A percentile compares a stretch with the other conserved stretches of the same genome.
Conservation (phyloP, 768 basidiomycete species). For the Plicaturopsis crispa region DNA sequence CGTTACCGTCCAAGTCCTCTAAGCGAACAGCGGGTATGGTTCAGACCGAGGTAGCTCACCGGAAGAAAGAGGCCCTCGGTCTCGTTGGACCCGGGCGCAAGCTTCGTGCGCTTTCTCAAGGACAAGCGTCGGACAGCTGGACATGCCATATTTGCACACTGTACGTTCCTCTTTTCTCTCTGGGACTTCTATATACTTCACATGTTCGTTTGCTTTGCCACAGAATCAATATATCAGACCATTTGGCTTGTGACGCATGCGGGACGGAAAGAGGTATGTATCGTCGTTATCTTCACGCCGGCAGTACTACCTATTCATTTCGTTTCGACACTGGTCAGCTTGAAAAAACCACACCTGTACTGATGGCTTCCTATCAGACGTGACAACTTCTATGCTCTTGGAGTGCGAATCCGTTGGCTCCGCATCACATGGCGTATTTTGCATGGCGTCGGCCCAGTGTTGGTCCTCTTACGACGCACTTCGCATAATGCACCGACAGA, state of each 20-base stretch:
- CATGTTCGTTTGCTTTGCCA: background rate
- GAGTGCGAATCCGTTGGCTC: too few species aligned
- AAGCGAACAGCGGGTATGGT: conserved; percentile 21
- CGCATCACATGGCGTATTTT: too few species aligned
- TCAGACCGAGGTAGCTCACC: conserved; percentile 33
- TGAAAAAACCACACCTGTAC: too few species aligned
- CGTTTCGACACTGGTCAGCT: too few species aligned
- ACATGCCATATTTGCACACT: background rate
- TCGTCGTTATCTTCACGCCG: too few species aligned
- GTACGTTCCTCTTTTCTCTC: background rate
- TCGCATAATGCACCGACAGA: too few species aligned
- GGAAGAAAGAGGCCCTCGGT: conserved; percentile 37
- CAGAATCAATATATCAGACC: background rate
- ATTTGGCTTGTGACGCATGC: background rate
- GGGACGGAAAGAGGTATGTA: too few species aligned
- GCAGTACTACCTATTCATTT: too few species aligned
- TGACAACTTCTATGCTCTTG: too few species aligned
- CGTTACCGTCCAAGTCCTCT: conserved; percentile 1
- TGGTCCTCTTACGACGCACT: too few species aligned
- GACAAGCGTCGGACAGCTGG: background rate
- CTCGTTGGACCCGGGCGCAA: conserved; percentile 15
- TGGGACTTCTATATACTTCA: background rate
- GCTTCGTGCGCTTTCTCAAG: background rate
- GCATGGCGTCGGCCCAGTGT: too few species aligned
- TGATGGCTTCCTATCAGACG: too few species aligned